A percentile compares a stretch with the other conserved stretches of the same genome.
Conservation (phyloP, 257 asterid species). For the Apocynum venetum region DNA sequence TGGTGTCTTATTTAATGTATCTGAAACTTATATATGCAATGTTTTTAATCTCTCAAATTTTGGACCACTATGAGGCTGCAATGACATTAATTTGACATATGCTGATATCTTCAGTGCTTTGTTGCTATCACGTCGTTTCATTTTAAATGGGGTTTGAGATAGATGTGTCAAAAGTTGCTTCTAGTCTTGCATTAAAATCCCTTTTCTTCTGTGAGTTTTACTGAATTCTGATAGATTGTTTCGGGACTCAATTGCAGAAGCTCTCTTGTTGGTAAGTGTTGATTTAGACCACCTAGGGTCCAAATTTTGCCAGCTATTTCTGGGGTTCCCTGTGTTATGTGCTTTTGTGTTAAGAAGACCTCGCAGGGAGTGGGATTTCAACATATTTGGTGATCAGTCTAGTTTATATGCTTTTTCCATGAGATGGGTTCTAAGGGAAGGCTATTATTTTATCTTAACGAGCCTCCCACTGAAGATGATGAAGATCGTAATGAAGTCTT, state of each 20-base stretch:
- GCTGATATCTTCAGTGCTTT: neutral
- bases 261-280: slow-evolving; percentile 10
- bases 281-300: slow-evolving; percentile 29
- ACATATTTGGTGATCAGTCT: slow-evolving; percentile 30
- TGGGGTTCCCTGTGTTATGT: slow-evolving; percentile 49
- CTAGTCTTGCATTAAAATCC: neutral
- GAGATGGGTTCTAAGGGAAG: slow-evolving; percentile 96
- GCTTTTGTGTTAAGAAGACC: slow-evolving; percentile 41
- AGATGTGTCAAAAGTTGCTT: neutral
- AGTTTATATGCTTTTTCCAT: slow-evolving; percentile 60
- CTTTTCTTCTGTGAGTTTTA: neutral
- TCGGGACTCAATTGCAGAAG: slow-evolving; percentile 18
- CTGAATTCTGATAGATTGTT: neutral
- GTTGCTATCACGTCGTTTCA: neutral
- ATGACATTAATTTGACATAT: neutral
- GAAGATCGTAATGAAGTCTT: slow-evolving; percentile 61
- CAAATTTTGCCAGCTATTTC: slow-evolving; percentile 32
- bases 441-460: slow-evolving; percentile 90
- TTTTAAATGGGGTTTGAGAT: neutral
- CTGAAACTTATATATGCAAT: neutral
- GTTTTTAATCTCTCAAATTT: neutral
- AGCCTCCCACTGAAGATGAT: slow-evolving; percentile 83
- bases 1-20: neutral
- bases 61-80: neutral
- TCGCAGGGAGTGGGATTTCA: slow-evolving; percentile 31